Conservation (phyloP, 2,329 filamentous ascomycete genomes). For the Fusarium globosum region DNA sequence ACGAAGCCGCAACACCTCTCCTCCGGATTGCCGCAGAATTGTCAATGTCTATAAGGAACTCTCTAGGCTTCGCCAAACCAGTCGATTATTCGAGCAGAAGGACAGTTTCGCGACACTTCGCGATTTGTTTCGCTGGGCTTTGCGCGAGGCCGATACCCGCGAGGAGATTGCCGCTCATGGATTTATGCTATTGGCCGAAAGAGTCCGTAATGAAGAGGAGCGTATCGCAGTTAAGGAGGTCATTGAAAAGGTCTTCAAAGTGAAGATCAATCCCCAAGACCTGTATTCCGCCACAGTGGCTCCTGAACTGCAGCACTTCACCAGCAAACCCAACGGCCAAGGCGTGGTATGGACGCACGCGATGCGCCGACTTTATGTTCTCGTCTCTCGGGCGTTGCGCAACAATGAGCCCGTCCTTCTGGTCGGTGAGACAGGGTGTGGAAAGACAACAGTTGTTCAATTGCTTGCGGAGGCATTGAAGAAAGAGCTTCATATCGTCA, state of each 20-base stretch:
- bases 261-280: slow-evolving; percentile 77
- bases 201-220: slow-evolving; percentile 92
- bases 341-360: slow-evolving; percentile 93
- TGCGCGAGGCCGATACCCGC: slow-evolving; percentile 83
- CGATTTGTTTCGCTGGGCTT: slow-evolving; percentile 95
- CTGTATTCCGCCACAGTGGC: slow-evolving; percentile 75
- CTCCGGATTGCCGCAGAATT: slow-evolving; percentile 90
- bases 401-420: slow-evolving; percentile 95
- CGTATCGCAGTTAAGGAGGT: slow-evolving; percentile 84
- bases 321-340: slow-evolving; percentile 62
- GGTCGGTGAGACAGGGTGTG: slow-evolving; percentile 96
- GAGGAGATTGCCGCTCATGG: slow-evolving; percentile 92
- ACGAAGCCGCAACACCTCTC: slow-evolving; percentile 85
- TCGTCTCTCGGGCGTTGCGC: slow-evolving; percentile 86
- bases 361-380: slow-evolving; percentile 89
- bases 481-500: slow-evolving; percentile 86
- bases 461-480: slow-evolving; percentile 83
- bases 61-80: slow-evolving; percentile 88
- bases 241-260: slow-evolving; percentile 91
- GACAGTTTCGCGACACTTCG: slow-evolving; percentile 96
- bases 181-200: slow-evolving; percentile 95
- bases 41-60: slow-evolving; percentile 95
- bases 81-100: slow-evolving; percentile 93
- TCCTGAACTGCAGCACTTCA: slow-evolving; percentile 64
- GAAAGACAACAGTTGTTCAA: slow-evolving; percentile 97